A percentile compares a stretch with the other conserved stretches of the same genome.
phyloP scores from a whole-genome alignment of 164 flowering plant species.

The Malania oleifera region DNA sequence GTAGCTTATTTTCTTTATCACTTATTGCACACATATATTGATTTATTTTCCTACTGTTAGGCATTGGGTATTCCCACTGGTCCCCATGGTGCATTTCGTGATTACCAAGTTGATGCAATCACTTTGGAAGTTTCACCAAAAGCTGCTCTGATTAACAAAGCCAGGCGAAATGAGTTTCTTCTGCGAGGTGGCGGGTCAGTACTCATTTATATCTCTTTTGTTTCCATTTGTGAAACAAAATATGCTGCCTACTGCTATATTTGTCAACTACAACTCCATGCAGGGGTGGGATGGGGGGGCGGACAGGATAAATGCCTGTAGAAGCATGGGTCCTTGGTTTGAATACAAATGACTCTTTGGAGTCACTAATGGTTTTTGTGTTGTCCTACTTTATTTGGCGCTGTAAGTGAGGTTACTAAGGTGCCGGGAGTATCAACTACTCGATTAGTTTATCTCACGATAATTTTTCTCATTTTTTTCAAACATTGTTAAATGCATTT shows the following conservation, averaged over 20 bases:
- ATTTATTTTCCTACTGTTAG: conserved; percentile 25
- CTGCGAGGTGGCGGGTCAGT: conserved; percentile 65
- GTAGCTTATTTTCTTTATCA: not conserved
- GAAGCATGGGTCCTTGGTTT: no score
- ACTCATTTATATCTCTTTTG: not conserved
- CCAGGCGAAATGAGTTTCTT: conserved; percentile 47
- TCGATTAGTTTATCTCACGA: no score
- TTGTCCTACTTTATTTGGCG: no score
- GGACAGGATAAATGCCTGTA: no score
- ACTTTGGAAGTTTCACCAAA: conserved; percentile 70
- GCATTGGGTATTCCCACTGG: conserved; percentile 91
- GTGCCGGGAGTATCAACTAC: no score
- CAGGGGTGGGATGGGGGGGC: no score
- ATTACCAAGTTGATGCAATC: conserved; percentile 86
- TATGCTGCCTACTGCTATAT: not conserved
- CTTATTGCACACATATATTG: not conserved
- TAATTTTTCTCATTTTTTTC: no score
- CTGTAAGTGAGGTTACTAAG: no score
- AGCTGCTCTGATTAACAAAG: conserved; percentile 32
- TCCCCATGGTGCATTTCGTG: conserved; percentile 85
- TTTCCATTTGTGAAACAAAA: not conserved
- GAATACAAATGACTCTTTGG: no score
- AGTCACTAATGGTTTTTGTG: no score
- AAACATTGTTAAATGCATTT: no score
- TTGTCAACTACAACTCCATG: no score